Percentiles rank a stretch among this genome's conserved stretches.
These are phyloP conservation scores for Cornus kousa DNA, from an alignment of 148 eudicot genomes.

Conservation along the genomic window DNA sequence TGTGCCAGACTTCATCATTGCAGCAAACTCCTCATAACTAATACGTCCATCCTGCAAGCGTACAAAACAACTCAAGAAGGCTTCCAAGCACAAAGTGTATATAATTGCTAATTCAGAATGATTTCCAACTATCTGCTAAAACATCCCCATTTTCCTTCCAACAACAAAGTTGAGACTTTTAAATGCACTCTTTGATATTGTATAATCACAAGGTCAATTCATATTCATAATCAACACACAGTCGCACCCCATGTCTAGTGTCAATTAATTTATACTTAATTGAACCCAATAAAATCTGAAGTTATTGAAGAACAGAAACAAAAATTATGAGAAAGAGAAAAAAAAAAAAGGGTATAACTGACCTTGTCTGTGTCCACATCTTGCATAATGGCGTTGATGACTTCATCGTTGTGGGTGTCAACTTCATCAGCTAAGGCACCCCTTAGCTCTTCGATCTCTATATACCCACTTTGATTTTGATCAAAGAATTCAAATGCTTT, in stretches of 20 bases:
- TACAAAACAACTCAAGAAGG: background rate
- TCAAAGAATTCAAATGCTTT: slow-evolving; percentile 78
- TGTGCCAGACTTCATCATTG: slow-evolving; percentile 86
- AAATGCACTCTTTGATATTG: too few relatives aligned
- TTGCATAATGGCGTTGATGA: slow-evolving; percentile 67
- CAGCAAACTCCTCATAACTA: slow-evolving; percentile 73
- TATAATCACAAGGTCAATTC: too few relatives aligned
- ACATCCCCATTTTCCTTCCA: too few relatives aligned
- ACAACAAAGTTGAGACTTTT: too few relatives aligned
- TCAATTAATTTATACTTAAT: too few relatives aligned
- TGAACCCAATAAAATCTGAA: too few relatives aligned
- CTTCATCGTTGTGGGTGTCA: slow-evolving; percentile 61
- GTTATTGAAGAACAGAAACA: background rate
- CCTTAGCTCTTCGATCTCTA: slow-evolving; percentile 75
- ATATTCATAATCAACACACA: too few relatives aligned
- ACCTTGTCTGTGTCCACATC: slow-evolving; percentile 97
- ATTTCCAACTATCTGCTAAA: too few relatives aligned
- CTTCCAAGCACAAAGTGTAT: too few relatives aligned
- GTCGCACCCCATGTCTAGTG: too few relatives aligned
- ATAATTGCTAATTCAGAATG: too few relatives aligned
- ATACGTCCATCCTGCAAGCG: slow-evolving; percentile 66
- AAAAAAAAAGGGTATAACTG: slow-evolving; percentile 8
- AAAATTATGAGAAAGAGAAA: too few relatives aligned
- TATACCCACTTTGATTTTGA: slow-evolving; percentile 57
- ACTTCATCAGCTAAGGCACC: slow-evolving; percentile 60